phyloP scores from a whole-genome alignment of 768 basidiomycete genomes.

The Gelatoporia subvermispora region DNA sequence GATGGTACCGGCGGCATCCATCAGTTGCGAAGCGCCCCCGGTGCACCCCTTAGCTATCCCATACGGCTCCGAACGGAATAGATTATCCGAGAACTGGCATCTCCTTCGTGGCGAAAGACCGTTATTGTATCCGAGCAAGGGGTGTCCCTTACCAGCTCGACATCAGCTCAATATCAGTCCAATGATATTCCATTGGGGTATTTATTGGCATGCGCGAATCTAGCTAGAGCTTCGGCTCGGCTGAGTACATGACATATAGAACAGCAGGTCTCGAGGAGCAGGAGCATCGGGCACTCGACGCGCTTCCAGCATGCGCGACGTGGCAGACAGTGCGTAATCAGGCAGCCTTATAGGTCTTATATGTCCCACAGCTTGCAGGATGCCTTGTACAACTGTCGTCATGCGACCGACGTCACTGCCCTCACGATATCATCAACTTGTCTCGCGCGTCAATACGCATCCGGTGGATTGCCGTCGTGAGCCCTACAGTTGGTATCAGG shows the following conservation, averaged over 20 bases:
- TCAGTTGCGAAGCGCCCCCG: too few species aligned
- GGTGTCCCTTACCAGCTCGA: too few species aligned
- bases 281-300: slow-evolving; percentile 5
- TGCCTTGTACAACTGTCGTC: slow-evolving; percentile 3
- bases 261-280: not conserved
- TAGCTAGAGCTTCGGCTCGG: slow-evolving; percentile 2
- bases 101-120: too few species aligned
- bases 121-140: too few species aligned
- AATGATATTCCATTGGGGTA: not conserved
- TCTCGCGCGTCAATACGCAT: slow-evolving; percentile 4
- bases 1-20: too few species aligned
- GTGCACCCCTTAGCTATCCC: too few species aligned
- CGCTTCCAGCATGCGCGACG: slow-evolving; percentile 7
- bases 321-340: slow-evolving; percentile 6
- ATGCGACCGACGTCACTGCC: slow-evolving; percentile 3
- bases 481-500: not conserved
- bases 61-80: too few species aligned
- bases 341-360: slow-evolving; percentile 15
- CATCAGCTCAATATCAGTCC: too few species aligned
- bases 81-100: too few species aligned
- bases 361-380: slow-evolving; percentile 17
- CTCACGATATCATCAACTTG: slow-evolving; percentile 4
- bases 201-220: not conserved
- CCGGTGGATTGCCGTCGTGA: not conserved
- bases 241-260: not conserved